Percentiles rank a stretch among this genome's conserved stretches.
These are phyloP conservation scores for Solanum virginianum DNA, from an alignment of 257 asterid genomes.

Conservation along the genomic window DNA sequence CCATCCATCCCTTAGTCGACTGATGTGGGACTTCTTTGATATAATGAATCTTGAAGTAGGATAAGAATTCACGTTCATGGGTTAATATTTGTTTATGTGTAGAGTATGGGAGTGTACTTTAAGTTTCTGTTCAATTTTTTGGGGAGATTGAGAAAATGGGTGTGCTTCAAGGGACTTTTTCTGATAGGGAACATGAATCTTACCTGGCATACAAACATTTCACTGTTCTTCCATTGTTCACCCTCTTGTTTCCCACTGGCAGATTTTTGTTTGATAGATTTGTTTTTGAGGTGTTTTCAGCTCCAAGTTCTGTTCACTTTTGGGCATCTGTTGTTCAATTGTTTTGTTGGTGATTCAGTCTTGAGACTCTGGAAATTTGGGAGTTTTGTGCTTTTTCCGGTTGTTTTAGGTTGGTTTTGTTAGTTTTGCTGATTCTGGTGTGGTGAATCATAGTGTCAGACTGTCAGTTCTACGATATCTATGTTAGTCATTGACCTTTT, in stretches of 20 bases:
- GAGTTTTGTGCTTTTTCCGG: neutral
- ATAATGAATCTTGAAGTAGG: neutral
- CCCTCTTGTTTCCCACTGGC: constrained; percentile 63
- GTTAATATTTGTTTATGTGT: neutral
- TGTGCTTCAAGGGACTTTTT: constrained; percentile 19
- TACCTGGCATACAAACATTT: constrained; percentile 61
- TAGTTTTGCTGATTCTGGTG: neutral
- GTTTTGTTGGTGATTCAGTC: neutral
- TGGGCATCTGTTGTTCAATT: neutral
- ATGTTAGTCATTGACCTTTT: neutral
- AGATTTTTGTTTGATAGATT: constrained; percentile 82
- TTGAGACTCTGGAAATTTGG: neutral
- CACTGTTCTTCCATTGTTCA: constrained; percentile 42
- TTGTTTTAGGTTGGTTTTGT: neutral
- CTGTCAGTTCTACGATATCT: neutral
- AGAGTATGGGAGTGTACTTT: neutral
- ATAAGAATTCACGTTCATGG: neutral
- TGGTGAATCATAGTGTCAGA: neutral
- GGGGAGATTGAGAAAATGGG: constrained; percentile 25
- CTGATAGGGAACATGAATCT: constrained; percentile 77
- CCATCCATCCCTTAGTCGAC: neutral
- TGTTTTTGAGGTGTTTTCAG: constrained; percentile 52
- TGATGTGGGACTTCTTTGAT: neutral
- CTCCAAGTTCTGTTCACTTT: neutral
- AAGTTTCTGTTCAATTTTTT: neutral